A percentile compares a stretch with the other conserved stretches of the same genome.
These are phyloP conservation scores for Saccharomycopsis hybrid DNA, from an alignment of 1,139 yeast species.

Conservation along the genomic window DNA sequence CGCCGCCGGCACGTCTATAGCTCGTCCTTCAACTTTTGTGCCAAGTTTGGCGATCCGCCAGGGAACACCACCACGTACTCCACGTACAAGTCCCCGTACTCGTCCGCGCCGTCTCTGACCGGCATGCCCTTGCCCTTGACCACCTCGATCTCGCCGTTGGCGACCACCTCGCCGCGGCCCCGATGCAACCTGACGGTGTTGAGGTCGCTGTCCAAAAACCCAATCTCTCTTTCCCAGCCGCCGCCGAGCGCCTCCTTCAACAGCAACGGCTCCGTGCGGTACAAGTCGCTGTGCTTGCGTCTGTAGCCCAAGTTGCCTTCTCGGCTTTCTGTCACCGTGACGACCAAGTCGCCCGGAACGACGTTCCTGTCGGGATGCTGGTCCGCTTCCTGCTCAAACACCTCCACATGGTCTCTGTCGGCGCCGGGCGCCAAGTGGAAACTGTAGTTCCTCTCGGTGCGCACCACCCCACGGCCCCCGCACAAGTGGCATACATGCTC, in stretches of 20 bases:
- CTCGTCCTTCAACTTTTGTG: constrained; percentile 12
- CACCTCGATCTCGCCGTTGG: constrained; percentile 65
- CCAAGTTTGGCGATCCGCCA: constrained; percentile 27
- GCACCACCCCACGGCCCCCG: constrained; percentile 59
- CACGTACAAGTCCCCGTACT: constrained; percentile 69
- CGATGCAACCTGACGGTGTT: constrained; percentile 44
- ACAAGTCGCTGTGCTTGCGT: constrained; percentile 65
- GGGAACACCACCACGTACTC: constrained; percentile 58
- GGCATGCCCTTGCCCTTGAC: constrained; percentile 87
- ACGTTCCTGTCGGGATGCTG: constrained; percentile 76
- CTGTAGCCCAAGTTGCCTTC: constrained; percentile 74
- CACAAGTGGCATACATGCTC: constrained; percentile 62
- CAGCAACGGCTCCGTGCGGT: constrained; percentile 73
- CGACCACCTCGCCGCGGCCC: constrained; percentile 42
- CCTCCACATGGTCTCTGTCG: constrained; percentile 51
- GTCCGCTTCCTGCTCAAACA: constrained; percentile 74
- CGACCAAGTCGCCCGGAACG: constrained; percentile 71
- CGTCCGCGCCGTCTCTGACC: constrained; percentile 39
- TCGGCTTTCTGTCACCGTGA: constrained; percentile 49
- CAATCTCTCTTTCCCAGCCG: constrained; percentile 67
- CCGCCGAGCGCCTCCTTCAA: constrained; percentile 70
- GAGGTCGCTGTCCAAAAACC: constrained; percentile 57
- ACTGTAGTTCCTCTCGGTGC: constrained; percentile 50
- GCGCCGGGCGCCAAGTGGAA: constrained; percentile 68
- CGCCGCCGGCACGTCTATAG: too few relatives aligned